Evolutionary conservation across 2,329 filamentous ascomycete genomes (phyloP).

Genomic region (Dactylella cylindrospora): DNA sequence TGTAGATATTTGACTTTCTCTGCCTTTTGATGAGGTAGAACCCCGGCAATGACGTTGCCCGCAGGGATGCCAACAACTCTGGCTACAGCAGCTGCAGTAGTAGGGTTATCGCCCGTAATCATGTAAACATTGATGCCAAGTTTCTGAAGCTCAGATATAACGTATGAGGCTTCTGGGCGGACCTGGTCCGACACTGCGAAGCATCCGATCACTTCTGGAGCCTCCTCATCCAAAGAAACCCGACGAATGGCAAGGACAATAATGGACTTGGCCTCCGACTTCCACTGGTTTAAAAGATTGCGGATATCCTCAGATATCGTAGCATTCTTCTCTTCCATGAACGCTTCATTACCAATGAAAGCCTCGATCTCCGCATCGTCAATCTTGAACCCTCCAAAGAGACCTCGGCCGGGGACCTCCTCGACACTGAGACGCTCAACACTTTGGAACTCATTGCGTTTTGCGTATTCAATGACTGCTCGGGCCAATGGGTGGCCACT

Average conservation of each 20-base stretch:
- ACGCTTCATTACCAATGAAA: slow-evolving; percentile 70
- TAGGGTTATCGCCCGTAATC: slow-evolving; percentile 87
- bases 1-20: slow-evolving; percentile 68
- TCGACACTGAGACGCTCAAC: slow-evolving; percentile 54
- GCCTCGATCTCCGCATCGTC: slow-evolving; percentile 55
- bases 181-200: slow-evolving; percentile 81
- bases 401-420: slow-evolving; percentile 71
- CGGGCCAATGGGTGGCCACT: slow-evolving; percentile 75
- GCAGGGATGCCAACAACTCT: slow-evolving; percentile 70
- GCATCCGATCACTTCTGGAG: slow-evolving; percentile 59
- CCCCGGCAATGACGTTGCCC: slow-evolving; percentile 78
- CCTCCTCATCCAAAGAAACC: neutral
- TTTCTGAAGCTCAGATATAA: slow-evolving; percentile 66
- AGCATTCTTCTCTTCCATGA: slow-evolving; percentile 58
- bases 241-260: slow-evolving; percentile 51
- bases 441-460: slow-evolving; percentile 50
- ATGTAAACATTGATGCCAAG: slow-evolving; percentile 79
- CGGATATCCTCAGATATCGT: slow-evolving; percentile 10
- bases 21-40: slow-evolving; percentile 80
- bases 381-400: slow-evolving; percentile 61
- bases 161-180: slow-evolving; percentile 67
- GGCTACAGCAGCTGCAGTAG: slow-evolving; percentile 79
- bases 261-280: slow-evolving; percentile 65
- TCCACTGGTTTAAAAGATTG: slow-evolving; percentile 56
- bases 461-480: slow-evolving; percentile 67